Percentiles rank a stretch among this genome's conserved stretches.
Conservation (phyloP, 2,329 filamentous ascomycete species). For the Dichotomopilus funicola region DNA sequence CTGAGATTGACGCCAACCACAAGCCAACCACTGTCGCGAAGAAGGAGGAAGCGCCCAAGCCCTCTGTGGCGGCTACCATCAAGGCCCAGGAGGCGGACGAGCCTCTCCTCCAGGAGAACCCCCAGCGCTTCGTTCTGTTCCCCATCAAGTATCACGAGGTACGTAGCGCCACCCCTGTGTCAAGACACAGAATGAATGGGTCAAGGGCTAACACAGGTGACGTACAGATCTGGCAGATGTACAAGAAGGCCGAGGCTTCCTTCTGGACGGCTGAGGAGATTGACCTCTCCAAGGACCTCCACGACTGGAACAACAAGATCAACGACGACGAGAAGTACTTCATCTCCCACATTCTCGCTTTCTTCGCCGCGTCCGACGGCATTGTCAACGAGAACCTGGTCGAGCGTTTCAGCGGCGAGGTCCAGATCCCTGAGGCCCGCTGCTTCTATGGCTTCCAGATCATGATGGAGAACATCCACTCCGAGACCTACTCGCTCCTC, state of each 20-base stretch:
- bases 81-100: constrained; percentile 72
- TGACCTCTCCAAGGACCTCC: constrained; percentile 95
- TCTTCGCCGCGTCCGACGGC: constrained; percentile 97
- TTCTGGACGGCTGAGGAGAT: constrained; percentile 99
- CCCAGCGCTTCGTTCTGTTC: constrained; percentile 93
- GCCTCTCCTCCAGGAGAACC: constrained; percentile 91
- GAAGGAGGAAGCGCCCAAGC: constrained; percentile 36
- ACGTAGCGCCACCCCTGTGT: constrained; percentile 33
- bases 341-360: constrained; percentile 95
- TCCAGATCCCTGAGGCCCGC: constrained; percentile 93
- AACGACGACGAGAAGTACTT: constrained; percentile 98
- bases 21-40: constrained; percentile 49
- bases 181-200: constrained; percentile 41
- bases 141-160: constrained; percentile 99
- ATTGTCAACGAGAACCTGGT: constrained; percentile 99
- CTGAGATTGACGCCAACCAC: constrained; percentile 53
- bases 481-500: constrained; percentile 96
- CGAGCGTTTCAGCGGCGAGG: constrained; percentile 94
- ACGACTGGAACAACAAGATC: constrained; percentile 98
- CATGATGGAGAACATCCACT: constrained; percentile 99
- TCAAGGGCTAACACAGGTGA: constrained; percentile 33
- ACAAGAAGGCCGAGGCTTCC: constrained; percentile 99
- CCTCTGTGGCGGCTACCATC: constrained; percentile 43
- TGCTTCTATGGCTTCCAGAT: constrained; percentile 99
- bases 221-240: constrained; percentile 96